Evolutionary conservation across 2,329 filamentous ascomycete genomes (phyloP), one percentile per base, ranked within the genome.

Genomic region (Ciborinia camelliae): DNA sequence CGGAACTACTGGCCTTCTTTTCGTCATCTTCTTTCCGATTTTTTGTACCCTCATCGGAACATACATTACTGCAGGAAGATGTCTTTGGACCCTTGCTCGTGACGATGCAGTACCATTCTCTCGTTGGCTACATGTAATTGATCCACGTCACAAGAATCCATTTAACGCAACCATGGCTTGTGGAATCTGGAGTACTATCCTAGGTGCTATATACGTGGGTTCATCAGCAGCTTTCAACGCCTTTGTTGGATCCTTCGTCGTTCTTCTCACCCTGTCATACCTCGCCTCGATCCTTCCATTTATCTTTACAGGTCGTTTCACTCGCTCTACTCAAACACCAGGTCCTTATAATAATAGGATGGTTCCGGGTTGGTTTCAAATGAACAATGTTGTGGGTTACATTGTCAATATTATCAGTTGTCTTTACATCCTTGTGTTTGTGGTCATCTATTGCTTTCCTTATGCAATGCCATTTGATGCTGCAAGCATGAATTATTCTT

Each of bases 191-290:
- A 81, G 81, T 30, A 85, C 85, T 0, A 73, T 87, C 3, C 77
- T 90, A 0, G 87, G 86, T 0, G 80, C 79, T 50, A 86, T 90
- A 52, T 90, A 89, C 68, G 81, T 90, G 1, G 87, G 84, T n/a
- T 86, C 80, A 66, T 82, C 80, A 0, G 87, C 86, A 0, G 88
- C 88, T 0, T 91, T 90, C 76, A 82, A 84, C 50, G 87, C 87
- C 0, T 84, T 90, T 32, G 83, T 90, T 9, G 85, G 85, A 12
- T 82, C 79, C 0, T 87, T 85, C 72, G 80, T 85, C 61, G 79
- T 86, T 18, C 77, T 87, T 0, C 77, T 78, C 3, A 81, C 81
- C 0, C 71, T 82, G 12, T 87, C 84, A 0, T 90, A 88, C 72
- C 77, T 88, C 3, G 84, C 84, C 0, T 85, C 86, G 8, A 86